phyloP scores from a whole-genome alignment of 805 yeast species.

The Kluyveromyces starmeri region DNA sequence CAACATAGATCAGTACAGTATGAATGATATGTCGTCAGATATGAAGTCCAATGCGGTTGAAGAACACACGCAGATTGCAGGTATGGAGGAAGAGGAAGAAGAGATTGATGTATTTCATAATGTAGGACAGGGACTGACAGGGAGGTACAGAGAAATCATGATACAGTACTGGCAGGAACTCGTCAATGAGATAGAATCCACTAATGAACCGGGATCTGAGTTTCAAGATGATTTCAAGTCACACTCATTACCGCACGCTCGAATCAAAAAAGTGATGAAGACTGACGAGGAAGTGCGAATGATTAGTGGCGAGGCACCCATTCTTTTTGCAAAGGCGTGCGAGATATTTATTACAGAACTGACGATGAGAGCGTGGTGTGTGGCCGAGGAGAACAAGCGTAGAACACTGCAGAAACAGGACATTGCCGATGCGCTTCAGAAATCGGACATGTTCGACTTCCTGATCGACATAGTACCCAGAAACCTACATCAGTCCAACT shows the following conservation, averaged over 20 bases:
- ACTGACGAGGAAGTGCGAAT: conserved; percentile 94
- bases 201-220: conserved; percentile 45
- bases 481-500: conserved; percentile 38
- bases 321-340: conserved; percentile 94
- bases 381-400: conserved; percentile 93
- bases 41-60: too few relatives aligned
- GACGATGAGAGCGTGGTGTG: conserved; percentile 99
- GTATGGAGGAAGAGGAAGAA: conserved; percentile 26
- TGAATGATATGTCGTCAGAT: too few relatives aligned
- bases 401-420: conserved; percentile 91
- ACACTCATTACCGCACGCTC: conserved; percentile 89
- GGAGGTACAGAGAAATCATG: conserved; percentile 78
- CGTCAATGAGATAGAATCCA: conserved; percentile 58
- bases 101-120: conserved; percentile 61
- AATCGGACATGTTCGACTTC: conserved; percentile 95
- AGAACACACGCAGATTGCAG: too few relatives aligned
- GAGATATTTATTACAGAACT: conserved; percentile 94
- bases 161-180: conserved; percentile 97
- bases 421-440: conserved; percentile 89
- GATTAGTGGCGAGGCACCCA: conserved; percentile 98
- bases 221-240: conserved; percentile 85
- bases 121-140: conserved; percentile 86
- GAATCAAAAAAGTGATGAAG: conserved; percentile 96
- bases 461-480: conserved; percentile 93
- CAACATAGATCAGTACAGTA: too few relatives aligned